These are phyloP conservation scores for Colletotrichum costaricense DNA, from an alignment of 2,329 filamentous ascomycete species.

Conservation along the genomic window DNA sequence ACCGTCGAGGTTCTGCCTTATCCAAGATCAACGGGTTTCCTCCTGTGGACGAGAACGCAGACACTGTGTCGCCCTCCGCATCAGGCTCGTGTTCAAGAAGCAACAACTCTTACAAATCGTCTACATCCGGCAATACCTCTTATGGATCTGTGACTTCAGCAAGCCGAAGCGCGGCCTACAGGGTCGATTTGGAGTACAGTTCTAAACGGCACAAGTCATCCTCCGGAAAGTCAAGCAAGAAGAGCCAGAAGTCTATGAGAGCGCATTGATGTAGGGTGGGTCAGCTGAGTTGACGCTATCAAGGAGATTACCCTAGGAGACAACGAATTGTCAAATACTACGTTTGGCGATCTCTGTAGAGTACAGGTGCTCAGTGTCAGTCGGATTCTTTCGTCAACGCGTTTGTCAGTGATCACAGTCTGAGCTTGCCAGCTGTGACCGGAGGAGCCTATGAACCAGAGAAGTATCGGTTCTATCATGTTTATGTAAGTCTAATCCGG, in stretches of 20 bases:
- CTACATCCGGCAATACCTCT: constrained; percentile 11
- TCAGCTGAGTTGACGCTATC: background rate
- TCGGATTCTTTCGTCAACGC: background rate
- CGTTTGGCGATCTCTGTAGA: background rate
- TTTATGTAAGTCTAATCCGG: too few relatives aligned
- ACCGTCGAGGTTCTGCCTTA: constrained; percentile 43
- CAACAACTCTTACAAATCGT: constrained; percentile 17
- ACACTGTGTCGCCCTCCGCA: background rate
- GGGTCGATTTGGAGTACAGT: constrained; percentile 44
- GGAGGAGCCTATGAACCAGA: too few relatives aligned
- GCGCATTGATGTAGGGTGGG: background rate
- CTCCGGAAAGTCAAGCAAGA: constrained; percentile 19
- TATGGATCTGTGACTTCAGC: constrained; percentile 21
- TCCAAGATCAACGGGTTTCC: constrained; percentile 23
- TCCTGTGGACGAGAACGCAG: constrained; percentile 7
- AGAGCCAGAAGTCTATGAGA: constrained; percentile 9
- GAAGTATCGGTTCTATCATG: too few relatives aligned
- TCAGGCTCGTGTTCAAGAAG: constrained; percentile 36
- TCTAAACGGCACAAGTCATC: constrained; percentile 37
- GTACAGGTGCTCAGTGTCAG: background rate
- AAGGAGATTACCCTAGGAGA: background rate
- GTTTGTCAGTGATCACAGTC: background rate
- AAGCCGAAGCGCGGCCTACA: constrained; percentile 39
- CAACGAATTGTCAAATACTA: background rate
- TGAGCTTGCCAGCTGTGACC: too few relatives aligned